phyloP scores from a whole-genome alignment of 331 rosid species.

The Rosa hybrid region DNA sequence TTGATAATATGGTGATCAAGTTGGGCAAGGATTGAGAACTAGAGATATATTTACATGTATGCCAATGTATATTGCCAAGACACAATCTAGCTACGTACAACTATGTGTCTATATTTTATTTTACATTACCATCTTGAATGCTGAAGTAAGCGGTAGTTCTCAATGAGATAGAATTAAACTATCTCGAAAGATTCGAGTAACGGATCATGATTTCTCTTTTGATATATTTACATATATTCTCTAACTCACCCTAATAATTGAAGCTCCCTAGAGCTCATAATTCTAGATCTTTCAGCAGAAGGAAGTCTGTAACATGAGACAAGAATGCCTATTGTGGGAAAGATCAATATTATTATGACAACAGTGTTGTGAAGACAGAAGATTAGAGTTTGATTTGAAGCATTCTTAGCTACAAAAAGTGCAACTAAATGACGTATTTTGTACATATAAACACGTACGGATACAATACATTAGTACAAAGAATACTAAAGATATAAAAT shows the following conservation, averaged over 20 bases:
- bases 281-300: not conserved
- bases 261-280: not conserved
- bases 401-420: not conserved
- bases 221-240: not conserved
- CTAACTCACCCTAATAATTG: not conserved
- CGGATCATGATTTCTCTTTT: not conserved
- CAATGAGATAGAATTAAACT: not conserved
- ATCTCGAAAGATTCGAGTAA: not conserved
- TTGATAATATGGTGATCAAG: too few relatives aligned
- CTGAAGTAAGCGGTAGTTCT: not conserved
- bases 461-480: too few relatives aligned
- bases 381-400: too few relatives aligned
- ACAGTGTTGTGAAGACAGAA: too few relatives aligned
- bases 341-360: not conserved
- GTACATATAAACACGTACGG: not conserved
- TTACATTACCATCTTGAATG: not conserved
- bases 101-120: not conserved
- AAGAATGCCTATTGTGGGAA: not conserved
- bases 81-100: too few relatives aligned
- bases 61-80: too few relatives aligned
- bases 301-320: not conserved
- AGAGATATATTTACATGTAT: too few relatives aligned
- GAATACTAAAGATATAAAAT: not conserved
- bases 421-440: not conserved
- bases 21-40: too few relatives aligned